Percentiles rank a stretch among this genome's conserved stretches.
These are phyloP conservation scores for Boehmeria nivea DNA, from an alignment of 306 rosid genomes.

Conservation along the genomic window DNA sequence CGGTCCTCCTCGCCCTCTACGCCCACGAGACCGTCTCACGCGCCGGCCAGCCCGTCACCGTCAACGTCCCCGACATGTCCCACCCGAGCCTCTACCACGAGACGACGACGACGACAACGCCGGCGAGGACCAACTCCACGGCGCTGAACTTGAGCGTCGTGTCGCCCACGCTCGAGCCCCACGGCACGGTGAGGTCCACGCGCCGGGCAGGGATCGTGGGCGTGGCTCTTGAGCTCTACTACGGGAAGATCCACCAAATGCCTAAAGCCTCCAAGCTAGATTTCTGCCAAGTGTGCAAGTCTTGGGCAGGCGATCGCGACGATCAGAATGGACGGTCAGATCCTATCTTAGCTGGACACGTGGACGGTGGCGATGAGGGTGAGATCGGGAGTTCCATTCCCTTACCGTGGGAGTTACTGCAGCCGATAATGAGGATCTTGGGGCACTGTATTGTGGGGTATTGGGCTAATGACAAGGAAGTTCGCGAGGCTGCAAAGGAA, in stretches of 20 bases:
- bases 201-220: constrained; percentile 60
- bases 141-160: constrained; percentile 32
- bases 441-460: constrained; percentile 59
- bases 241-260: constrained; percentile 35
- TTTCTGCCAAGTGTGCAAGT: constrained; percentile 51
- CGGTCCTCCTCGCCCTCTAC: constrained; percentile 64
- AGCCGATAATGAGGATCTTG: constrained; percentile 50
- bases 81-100: constrained; percentile 64
- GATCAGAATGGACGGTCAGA: constrained; percentile 24
- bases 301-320: constrained; percentile 49
- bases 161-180: constrained; percentile 56
- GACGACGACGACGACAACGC: constrained; percentile 16
- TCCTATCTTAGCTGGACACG: not conserved
- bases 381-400: constrained; percentile 45
- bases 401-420: constrained; percentile 64
- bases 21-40: constrained; percentile 63
- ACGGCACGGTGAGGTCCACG: constrained; percentile 59
- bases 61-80: constrained; percentile 51
- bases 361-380: not conserved
- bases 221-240: constrained; percentile 53
- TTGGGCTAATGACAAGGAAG: constrained; percentile 7
- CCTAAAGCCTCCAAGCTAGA: constrained; percentile 44
- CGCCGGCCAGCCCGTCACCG: constrained; percentile 41
- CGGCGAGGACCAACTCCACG: constrained; percentile 29
- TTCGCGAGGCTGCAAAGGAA: constrained; percentile 28